A percentile compares a stretch with the other conserved stretches of the same genome.
These are phyloP conservation scores for Tolypocladium tropicale DNA, from an alignment of 2,329 filamentous ascomycete species.

Conservation along the genomic window DNA sequence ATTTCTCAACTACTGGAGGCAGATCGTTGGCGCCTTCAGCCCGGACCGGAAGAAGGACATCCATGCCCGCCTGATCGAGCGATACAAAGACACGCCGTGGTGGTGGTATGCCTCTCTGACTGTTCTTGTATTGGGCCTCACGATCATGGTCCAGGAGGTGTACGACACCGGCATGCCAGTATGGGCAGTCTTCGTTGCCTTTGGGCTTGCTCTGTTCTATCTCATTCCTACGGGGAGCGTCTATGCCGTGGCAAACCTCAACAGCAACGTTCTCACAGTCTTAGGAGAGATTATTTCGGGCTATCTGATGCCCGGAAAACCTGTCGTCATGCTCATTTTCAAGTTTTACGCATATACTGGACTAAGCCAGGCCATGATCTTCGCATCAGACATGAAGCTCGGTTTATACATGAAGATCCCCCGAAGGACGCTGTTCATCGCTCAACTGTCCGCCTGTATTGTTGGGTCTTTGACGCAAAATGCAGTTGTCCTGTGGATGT, in stretches of 20 bases:
- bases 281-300: not conserved
- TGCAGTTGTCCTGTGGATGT: not conserved
- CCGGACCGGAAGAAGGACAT: conserved; percentile 28
- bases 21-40: conserved; percentile 33
- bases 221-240: not conserved
- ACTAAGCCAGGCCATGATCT: not conserved
- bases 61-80: conserved; percentile 22
- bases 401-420: not conserved
- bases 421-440: not conserved
- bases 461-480: not conserved
- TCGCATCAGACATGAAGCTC: not conserved
- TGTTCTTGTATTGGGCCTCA: not conserved
- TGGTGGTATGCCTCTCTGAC: conserved; percentile 26
- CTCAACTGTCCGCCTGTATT: not conserved
- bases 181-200: not conserved
- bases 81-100: conserved; percentile 24
- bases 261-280: not conserved
- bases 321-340: not conserved
- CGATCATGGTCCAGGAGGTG: not conserved
- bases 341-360: not conserved
- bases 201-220: not conserved
- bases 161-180: not conserved
- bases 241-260: not conserved
- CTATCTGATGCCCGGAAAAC: not conserved
- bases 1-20: conserved; percentile 27